phyloP scores from a whole-genome alignment of 1,284 basidiomycete genomes.

The Ustilago curta region DNA sequence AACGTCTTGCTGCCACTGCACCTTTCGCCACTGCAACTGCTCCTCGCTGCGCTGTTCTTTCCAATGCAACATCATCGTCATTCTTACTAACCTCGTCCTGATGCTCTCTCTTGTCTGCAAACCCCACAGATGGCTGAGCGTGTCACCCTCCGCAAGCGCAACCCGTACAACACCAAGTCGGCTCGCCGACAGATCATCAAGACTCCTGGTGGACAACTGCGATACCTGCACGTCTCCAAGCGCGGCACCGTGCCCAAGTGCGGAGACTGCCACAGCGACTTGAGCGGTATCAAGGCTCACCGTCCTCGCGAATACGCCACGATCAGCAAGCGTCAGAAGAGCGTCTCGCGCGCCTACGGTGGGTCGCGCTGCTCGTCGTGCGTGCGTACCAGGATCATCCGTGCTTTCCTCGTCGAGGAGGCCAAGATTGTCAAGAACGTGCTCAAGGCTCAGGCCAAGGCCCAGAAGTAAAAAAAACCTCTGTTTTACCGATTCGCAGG shows the following conservation, averaged over 20 bases:
- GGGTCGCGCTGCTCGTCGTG: constrained; percentile 67
- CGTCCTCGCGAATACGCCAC: constrained; percentile 66
- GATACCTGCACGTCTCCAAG: constrained; percentile 92
- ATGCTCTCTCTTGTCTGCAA: too few relatives aligned
- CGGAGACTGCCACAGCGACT: constrained; percentile 69
- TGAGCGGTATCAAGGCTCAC: constrained; percentile 66
- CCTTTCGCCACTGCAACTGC: too few relatives aligned
- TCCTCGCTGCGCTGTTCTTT: too few relatives aligned
- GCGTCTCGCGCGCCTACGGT: constrained; percentile 68
- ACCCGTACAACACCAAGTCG: constrained; percentile 98
- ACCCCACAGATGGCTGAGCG: constrained; percentile 86
- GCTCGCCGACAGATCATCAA: constrained; percentile 95
- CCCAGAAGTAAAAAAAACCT: constrained; percentile 32
- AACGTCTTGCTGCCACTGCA: too few relatives aligned
- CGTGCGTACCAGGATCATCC: constrained; percentile 77
- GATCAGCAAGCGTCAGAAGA: constrained; percentile 67
- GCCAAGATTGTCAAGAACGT: constrained; percentile 99
- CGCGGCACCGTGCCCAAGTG: constrained; percentile 90
- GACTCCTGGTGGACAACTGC: constrained; percentile 92
- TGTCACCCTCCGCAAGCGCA: constrained; percentile 98
- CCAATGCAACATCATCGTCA: neutral
- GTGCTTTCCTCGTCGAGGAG: constrained; percentile 99
- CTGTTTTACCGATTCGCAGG: too few relatives aligned
- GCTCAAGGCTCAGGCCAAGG: constrained; percentile 82
- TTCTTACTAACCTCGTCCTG: too few relatives aligned